Base-by-base conservation (phyloP, 805 yeast genomes). In the Phaffomyces opuntiae region DNA sequence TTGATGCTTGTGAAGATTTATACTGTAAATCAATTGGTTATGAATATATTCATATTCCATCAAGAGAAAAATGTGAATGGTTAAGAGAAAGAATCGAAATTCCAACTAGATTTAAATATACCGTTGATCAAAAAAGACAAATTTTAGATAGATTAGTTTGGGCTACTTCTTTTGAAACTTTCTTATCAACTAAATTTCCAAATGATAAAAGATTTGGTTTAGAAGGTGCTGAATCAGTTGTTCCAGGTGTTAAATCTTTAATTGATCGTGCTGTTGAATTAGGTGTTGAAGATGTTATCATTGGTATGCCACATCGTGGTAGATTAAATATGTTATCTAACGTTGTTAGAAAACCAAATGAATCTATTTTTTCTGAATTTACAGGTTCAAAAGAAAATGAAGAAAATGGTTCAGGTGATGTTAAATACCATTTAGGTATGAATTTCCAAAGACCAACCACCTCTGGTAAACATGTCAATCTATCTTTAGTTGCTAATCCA, bases 221-320 rank as follows among this genome's bases (percentile, higher is more conserved):
- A 49, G 99, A 93, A 75, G 99, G 99, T 74, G 96, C 95, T 53
- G 99, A 93, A 73, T 75, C 96, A 41, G 85, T 87, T 60, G 87
- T 93, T 42, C 98, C 98, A 39, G 99, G 98, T 73, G 83, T 93
- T 76, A 93, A 93, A 74, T 85, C 96, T 42, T 68, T 93, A 64
- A 89, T 93, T 64, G 99, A 93, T 69, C 82, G 89, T 55, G 78
- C 96, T 39, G 98, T 90, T 42, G 95, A 86, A 55, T 71, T 74
- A 51, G 99, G 99, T 59, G 83, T 91, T 44, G 96, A 90, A 70
- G 98, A 91, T 66, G 82, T 93, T 51, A 95, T 91, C 60, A 84
- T 93, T 59, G 99, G 99, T 74, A 93, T 93, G 98, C 97, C 99
- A 44, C 99, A 93, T 72, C 87, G 99, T 78, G 99, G 99, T 72